Percentiles rank a stretch among this genome's conserved stretches.
Conservation (phyloP, 331 rosid species). For the Rhamnella rubrinervis region DNA sequence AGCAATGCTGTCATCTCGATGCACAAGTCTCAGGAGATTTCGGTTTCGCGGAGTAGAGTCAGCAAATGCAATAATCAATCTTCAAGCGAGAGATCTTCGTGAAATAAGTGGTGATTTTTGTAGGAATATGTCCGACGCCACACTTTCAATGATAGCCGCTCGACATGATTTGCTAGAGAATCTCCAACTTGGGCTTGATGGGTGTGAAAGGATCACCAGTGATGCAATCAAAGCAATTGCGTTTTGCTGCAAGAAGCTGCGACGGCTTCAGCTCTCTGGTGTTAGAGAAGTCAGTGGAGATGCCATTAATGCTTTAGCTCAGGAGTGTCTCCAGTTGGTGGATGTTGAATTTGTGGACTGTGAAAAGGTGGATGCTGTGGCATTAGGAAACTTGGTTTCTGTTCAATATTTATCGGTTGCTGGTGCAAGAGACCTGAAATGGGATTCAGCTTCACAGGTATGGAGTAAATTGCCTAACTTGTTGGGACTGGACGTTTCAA, state of each 20-base stretch:
- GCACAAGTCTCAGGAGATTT: slow-evolving; percentile 76
- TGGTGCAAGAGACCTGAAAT: slow-evolving; percentile 70
- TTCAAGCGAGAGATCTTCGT: slow-evolving; percentile 62
- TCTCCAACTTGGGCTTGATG: slow-evolving; percentile 92
- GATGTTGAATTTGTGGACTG: slow-evolving; percentile 89
- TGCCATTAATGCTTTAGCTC: slow-evolving; percentile 69
- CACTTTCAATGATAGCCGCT: slow-evolving; percentile 81
- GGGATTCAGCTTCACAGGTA: slow-evolving; percentile 77
- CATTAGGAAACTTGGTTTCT: slow-evolving; percentile 65
- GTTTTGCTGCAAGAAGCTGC: slow-evolving; percentile 67
- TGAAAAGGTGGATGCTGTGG: slow-evolving; percentile 66
- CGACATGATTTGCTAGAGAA: slow-evolving; percentile 86
- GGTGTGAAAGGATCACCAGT: slow-evolving; percentile 86
- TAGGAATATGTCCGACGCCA: slow-evolving; percentile 84
- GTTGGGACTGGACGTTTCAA: slow-evolving; percentile 76
- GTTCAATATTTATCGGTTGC: slow-evolving; percentile 78
- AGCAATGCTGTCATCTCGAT: slow-evolving; percentile 66
- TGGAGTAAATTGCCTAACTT: slow-evolving; percentile 83
- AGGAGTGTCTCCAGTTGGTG: slow-evolving; percentile 60
- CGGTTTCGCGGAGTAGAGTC: slow-evolving; percentile 90
- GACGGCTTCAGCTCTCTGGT: slow-evolving; percentile 73
- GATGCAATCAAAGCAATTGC: slow-evolving; percentile 85
- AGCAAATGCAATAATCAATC: slow-evolving; percentile 76
- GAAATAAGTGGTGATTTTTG: slow-evolving; percentile 88
- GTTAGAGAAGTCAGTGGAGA: slow-evolving; percentile 70